Evolutionary conservation across 2,329 filamentous ascomycete species (phyloP).

Genomic region (Pseudodiploospora longispora): DNA sequence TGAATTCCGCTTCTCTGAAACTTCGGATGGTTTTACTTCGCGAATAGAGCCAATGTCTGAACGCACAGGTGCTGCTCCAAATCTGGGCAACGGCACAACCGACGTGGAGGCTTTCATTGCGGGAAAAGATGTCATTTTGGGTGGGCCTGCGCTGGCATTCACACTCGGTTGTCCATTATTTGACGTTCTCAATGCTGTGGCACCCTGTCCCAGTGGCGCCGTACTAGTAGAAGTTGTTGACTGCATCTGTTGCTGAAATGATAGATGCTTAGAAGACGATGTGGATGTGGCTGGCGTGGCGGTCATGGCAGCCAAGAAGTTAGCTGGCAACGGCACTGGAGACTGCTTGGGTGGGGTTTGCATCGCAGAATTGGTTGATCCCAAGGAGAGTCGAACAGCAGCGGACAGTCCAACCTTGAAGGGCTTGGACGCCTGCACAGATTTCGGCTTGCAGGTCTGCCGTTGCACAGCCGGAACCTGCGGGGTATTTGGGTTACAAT

Average conservation of each 20-base stretch:
- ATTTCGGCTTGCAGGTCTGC: conserved; percentile 12
- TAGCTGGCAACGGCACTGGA: conserved; percentile 35
- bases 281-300: conserved; percentile 17
- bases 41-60: too few relatives aligned
- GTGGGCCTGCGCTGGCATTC: too few relatives aligned
- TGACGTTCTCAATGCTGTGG: too few relatives aligned
- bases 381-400: conserved; percentile 14
- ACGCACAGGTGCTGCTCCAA: too few relatives aligned
- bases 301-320: conserved; percentile 33
- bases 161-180: too few relatives aligned
- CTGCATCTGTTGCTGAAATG: conserved; percentile 4
- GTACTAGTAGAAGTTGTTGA: too few relatives aligned
- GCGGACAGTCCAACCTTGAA: conserved; percentile 25
- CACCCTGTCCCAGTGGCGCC: too few relatives aligned
- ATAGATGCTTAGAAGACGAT: conserved; percentile 9
- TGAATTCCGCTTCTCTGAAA: too few relatives aligned
- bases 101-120: too few relatives aligned
- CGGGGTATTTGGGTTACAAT: background rate
- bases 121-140: too few relatives aligned
- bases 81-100: too few relatives aligned
- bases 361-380: conserved; percentile 21
- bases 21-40: too few relatives aligned
- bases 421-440: conserved; percentile 16
- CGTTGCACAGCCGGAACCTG: conserved; percentile 1
- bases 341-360: conserved; percentile 33